These are phyloP conservation scores for Leccinum holopus DNA, from an alignment of 1,284 basidiomycete genomes.

Conservation along the genomic window DNA sequence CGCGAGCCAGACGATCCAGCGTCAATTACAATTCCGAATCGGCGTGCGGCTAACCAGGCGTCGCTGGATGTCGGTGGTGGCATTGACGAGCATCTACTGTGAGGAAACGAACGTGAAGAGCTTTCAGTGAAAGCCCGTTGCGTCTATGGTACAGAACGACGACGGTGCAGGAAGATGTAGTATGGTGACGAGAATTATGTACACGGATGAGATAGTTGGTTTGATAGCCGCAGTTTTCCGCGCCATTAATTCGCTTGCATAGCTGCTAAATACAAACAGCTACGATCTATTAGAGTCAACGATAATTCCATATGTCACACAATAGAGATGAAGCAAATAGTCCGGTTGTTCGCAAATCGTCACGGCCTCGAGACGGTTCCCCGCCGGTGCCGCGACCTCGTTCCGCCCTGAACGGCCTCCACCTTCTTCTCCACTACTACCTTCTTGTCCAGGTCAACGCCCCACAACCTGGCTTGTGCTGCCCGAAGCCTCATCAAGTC, in stretches of 20 bases:
- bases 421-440: constrained; percentile 18
- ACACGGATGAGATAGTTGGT: background rate
- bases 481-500: constrained; percentile 54
- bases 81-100: constrained; percentile 47
- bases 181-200: background rate
- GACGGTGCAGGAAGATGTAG: background rate
- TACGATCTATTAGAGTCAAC: background rate
- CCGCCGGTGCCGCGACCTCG: constrained; percentile 30
- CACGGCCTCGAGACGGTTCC: constrained; percentile 22
- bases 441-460: constrained; percentile 23
- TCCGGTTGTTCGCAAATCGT: background rate
- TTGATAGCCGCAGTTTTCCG: background rate
- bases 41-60: constrained; percentile 73
- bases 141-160: constrained; percentile 14
- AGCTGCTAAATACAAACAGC: background rate
- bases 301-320: constrained; percentile 4
- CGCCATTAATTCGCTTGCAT: background rate
- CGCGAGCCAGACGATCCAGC: constrained; percentile 97
- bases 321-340: constrained; percentile 14
- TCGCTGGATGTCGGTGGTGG: constrained; percentile 68
- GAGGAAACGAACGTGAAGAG: constrained; percentile 25
- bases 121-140: constrained; percentile 24
- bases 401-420: constrained; percentile 25
- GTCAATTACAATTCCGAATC: constrained; percentile 96
- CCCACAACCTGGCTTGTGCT: constrained; percentile 32